phyloP scores from a whole-genome alignment of 805 yeast species.

The Candida fluviatilis region DNA sequence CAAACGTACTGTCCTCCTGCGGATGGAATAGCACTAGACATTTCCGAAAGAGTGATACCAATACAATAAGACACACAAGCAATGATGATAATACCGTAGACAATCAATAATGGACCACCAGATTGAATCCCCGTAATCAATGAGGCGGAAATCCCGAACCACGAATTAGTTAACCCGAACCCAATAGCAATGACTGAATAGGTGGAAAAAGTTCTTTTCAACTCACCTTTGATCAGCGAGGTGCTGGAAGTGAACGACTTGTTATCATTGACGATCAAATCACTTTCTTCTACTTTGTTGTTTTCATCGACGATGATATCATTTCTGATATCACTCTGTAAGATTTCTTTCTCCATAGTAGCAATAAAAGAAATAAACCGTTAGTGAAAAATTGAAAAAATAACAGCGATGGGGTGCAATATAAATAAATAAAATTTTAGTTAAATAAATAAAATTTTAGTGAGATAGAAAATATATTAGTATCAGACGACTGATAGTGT shows the following conservation, averaged over 20 bases:
- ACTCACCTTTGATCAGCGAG: conserved; percentile 1
- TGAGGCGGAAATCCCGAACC: conserved; percentile 40
- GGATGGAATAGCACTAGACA: conserved; percentile 36
- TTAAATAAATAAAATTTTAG: no score
- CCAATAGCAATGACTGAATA: conserved; percentile 39
- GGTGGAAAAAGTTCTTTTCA: conserved; percentile 32
- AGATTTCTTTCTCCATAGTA: conserved; percentile 1
- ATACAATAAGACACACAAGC: conserved; percentile 32
- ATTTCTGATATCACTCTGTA: not conserved
- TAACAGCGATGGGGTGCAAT: not conserved
- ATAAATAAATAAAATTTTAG: not conserved
- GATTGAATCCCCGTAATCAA: conserved; percentile 38
- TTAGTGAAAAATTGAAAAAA: not conserved
- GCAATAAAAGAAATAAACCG: not conserved
- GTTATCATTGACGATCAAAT: conserved; percentile 1
- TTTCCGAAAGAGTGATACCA: conserved; percentile 36
- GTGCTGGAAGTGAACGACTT: not conserved
- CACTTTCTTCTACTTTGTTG: not conserved
- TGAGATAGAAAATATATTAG: no score
- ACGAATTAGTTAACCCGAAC: conserved; percentile 39
- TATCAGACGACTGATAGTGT: not conserved
- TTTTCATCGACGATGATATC: conserved; percentile 1
- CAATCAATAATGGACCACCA: conserved; percentile 39
- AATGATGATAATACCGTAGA: conserved; percentile 38
- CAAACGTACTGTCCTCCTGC: conserved; percentile 44